Evolutionary conservation across 176 grass and related monocot species (phyloP).

Genomic region (Miscanthus lutarioriparius): DNA sequence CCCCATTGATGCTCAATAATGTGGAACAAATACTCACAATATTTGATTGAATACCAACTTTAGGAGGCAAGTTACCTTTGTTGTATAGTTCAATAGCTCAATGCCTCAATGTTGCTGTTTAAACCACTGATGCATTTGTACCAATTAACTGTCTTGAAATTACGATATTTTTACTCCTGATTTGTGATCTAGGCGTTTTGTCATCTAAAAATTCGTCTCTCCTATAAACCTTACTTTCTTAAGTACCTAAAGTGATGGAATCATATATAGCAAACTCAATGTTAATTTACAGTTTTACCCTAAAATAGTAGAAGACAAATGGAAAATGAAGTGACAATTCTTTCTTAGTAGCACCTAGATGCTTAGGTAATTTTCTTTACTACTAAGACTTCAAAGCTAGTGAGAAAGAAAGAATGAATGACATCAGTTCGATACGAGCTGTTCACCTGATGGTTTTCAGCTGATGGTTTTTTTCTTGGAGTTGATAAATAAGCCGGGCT

Average conservation of each 20-base stretch:
- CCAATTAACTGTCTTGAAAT: background rate
- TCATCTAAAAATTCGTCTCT: background rate
- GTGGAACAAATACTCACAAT: background rate
- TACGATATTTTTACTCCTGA: background rate
- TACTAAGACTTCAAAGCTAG: background rate
- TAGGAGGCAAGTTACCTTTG: background rate
- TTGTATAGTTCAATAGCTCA: background rate
- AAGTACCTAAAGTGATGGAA: background rate
- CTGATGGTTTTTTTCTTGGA: too few relatives aligned
- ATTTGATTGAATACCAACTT: background rate
- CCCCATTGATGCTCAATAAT: background rate
- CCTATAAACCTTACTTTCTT: background rate
- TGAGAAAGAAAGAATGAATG: background rate
- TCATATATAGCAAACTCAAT: background rate
- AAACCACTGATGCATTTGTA: background rate
- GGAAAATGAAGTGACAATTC: background rate
- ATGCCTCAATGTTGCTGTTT: background rate
- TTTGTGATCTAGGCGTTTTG: background rate
- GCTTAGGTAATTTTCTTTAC: background rate
- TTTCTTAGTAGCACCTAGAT: background rate
- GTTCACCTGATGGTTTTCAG: too few relatives aligned
- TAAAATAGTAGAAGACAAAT: background rate
- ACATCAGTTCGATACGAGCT: too few relatives aligned
- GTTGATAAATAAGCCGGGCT: too few relatives aligned
- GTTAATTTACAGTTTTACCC: background rate